Evolutionary conservation across 2,329 filamentous ascomycete species (phyloP).

Genomic region (Botrytis fragariae): DNA sequence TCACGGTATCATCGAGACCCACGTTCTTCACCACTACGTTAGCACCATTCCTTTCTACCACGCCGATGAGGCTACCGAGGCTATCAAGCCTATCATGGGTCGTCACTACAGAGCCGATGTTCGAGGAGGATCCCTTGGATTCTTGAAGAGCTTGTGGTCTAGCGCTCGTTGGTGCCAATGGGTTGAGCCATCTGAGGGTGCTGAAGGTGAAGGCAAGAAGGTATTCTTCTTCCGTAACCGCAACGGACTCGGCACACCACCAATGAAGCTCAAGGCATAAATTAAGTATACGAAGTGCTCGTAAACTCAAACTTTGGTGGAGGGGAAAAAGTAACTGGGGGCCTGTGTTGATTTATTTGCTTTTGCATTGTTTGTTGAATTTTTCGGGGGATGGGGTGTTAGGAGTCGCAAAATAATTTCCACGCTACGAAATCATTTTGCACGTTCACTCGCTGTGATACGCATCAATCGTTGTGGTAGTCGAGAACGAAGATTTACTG

Average conservation of each 20-base stretch:
- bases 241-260: conserved; percentile 69
- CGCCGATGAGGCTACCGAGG: conserved; percentile 89
- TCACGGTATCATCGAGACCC: conserved; percentile 39
- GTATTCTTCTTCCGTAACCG: conserved; percentile 97
- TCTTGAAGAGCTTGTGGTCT: conserved; percentile 79
- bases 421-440: conserved; percentile 1
- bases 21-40: conserved; percentile 97
- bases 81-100: conserved; percentile 94
- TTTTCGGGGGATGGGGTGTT: not conserved
- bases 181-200: conserved; percentile 87
- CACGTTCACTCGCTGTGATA: not conserved
- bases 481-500: not conserved
- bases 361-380: not conserved
- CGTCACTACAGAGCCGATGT: conserved; percentile 87
- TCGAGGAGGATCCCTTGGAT: conserved; percentile 73
- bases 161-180: conserved; percentile 89
- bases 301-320: not conserved
- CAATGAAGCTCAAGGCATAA: conserved; percentile 30
- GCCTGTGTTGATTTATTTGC: not conserved
- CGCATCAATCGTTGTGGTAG: not conserved
- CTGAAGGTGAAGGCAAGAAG: conserved; percentile 75
- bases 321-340: conserved; percentile 4
- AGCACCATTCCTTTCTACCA: conserved; percentile 96
- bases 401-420: not conserved
- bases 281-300: conserved; percentile 20